Conservation (phyloP, 2,329 filamentous ascomycete genomes). For the Emmonsiellopsis sp. region DNA sequence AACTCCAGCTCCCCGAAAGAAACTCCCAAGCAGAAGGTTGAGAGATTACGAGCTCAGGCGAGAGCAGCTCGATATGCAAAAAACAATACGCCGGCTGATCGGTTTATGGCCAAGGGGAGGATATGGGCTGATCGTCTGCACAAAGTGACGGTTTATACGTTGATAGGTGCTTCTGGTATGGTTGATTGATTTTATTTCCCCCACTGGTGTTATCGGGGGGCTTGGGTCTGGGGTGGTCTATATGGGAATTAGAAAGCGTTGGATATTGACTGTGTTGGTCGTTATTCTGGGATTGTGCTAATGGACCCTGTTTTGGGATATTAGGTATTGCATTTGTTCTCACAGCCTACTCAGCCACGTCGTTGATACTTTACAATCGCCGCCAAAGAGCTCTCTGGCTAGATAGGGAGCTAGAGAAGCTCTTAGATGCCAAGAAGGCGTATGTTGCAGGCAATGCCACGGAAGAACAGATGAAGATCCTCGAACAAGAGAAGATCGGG, state of each 20-base stretch:
- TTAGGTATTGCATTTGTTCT: slow-evolving; percentile 52
- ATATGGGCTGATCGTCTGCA: slow-evolving; percentile 53
- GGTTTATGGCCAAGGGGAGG: slow-evolving; percentile 44
- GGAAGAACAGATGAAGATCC: slow-evolving; percentile 33
- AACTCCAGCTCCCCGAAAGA: slow-evolving; percentile 30
- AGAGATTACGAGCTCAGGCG: slow-evolving; percentile 58
- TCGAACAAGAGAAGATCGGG: slow-evolving; percentile 37
- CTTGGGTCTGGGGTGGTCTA: background rate
- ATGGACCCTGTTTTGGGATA: background rate
- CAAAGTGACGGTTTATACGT: slow-evolving; percentile 48
- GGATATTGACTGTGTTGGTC: background rate
- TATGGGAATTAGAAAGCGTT: background rate
- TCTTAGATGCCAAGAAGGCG: slow-evolving; percentile 36
- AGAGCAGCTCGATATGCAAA: slow-evolving; percentile 55
- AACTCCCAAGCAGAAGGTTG: slow-evolving; percentile 61
- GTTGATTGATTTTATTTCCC: slow-evolving; percentile 8
- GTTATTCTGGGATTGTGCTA: background rate
- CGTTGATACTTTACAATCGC: slow-evolving; percentile 60
- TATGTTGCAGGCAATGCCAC: slow-evolving; percentile 31
- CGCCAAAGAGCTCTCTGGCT: slow-evolving; percentile 55
- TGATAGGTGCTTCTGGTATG: slow-evolving; percentile 55
- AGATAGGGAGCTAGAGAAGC: slow-evolving; percentile 36
- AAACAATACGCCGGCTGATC: slow-evolving; percentile 48
- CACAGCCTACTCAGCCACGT: slow-evolving; percentile 55
- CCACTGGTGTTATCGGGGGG: background rate